Percentiles rank a stretch among this genome's conserved stretches.
Conservation (phyloP, 2,329 filamentous ascomycete genomes). For the Aureobasidium sp. region DNA sequence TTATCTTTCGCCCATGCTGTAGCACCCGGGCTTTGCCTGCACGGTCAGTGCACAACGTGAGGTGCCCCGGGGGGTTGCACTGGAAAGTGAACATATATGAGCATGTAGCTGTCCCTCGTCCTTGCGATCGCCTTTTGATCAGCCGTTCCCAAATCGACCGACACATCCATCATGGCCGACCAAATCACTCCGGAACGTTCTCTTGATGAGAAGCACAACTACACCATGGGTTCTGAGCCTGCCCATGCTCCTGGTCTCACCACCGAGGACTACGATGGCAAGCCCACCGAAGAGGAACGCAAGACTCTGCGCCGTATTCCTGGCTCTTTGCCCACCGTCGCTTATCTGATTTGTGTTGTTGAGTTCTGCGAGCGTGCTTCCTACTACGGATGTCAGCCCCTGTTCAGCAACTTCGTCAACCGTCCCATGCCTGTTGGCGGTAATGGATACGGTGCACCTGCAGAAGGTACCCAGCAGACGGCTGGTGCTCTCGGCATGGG, state of each 20-base stretch:
- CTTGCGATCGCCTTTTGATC: background rate
- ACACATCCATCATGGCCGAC: slow-evolving; percentile 11
- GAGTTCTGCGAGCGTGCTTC: slow-evolving; percentile 57
- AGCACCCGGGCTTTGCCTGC: slow-evolving; percentile 8
- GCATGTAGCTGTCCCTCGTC: background rate
- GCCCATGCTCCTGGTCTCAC: slow-evolving; percentile 17
- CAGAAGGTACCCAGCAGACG: slow-evolving; percentile 27
- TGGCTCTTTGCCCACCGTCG: slow-evolving; percentile 44
- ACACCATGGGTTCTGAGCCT: slow-evolving; percentile 5
- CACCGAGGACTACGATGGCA: slow-evolving; percentile 17
- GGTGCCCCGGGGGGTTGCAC: slow-evolving; percentile 1
- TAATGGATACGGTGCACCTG: slow-evolving; percentile 30
- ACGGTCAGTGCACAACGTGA: slow-evolving; percentile 1
- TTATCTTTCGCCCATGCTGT: slow-evolving; percentile 5
- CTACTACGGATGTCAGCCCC: slow-evolving; percentile 51
- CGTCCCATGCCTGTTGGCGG: slow-evolving; percentile 46
- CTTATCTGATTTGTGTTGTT: slow-evolving; percentile 53
- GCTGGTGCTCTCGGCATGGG: slow-evolving; percentile 56
- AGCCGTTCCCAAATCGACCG: background rate
- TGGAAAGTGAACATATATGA: slow-evolving; percentile 6
- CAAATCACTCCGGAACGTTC: background rate
- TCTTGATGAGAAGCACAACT: slow-evolving; percentile 1
- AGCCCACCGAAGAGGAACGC: slow-evolving; percentile 43
- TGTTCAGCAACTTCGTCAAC: slow-evolving; percentile 58
- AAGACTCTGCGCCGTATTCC: slow-evolving; percentile 43